Evolutionary conservation across 306 rosid genomes (phyloP).

Genomic region (Vachellia pachyceras): DNA sequence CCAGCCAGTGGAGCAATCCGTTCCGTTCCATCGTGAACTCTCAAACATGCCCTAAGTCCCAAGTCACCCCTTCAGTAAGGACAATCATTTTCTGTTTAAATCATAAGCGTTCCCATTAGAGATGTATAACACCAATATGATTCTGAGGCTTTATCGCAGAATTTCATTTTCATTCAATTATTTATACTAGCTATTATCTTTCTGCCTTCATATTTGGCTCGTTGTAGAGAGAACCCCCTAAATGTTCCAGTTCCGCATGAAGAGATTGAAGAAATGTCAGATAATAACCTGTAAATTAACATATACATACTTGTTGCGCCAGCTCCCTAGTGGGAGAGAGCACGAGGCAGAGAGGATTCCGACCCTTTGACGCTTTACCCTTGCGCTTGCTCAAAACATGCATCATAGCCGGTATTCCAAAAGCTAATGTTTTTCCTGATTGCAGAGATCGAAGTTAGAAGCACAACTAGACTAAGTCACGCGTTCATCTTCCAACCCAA

Average conservation of each 20-base stretch:
- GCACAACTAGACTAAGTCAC: background rate
- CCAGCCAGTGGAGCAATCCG: no score
- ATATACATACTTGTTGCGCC: slow-evolving; percentile 86
- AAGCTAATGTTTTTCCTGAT: slow-evolving; percentile 92
- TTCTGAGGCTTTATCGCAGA: background rate
- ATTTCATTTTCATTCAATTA: background rate
- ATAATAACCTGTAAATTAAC: slow-evolving; percentile 1
- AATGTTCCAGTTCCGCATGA: background rate
- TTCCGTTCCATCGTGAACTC: no score
- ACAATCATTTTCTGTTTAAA: background rate
- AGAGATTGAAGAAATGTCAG: background rate
- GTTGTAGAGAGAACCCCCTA: background rate
- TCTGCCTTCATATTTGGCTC: background rate
- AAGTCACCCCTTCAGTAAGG: background rate
- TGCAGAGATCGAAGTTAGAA: slow-evolving; percentile 26
- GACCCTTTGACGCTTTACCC: slow-evolving; percentile 60
- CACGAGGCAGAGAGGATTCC: slow-evolving; percentile 85
- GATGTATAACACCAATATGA: background rate
- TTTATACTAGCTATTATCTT: background rate
- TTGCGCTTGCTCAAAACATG: slow-evolving; percentile 77
- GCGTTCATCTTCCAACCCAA: background rate
- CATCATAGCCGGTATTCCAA: slow-evolving; percentile 85
- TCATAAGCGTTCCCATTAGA: background rate
- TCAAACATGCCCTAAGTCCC: background rate
- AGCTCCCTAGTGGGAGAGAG: slow-evolving; percentile 96